These are phyloP conservation scores for Pyrenochaeta sp. DNA, from an alignment of 2,329 filamentous ascomycete genomes.

Conservation along the genomic window DNA sequence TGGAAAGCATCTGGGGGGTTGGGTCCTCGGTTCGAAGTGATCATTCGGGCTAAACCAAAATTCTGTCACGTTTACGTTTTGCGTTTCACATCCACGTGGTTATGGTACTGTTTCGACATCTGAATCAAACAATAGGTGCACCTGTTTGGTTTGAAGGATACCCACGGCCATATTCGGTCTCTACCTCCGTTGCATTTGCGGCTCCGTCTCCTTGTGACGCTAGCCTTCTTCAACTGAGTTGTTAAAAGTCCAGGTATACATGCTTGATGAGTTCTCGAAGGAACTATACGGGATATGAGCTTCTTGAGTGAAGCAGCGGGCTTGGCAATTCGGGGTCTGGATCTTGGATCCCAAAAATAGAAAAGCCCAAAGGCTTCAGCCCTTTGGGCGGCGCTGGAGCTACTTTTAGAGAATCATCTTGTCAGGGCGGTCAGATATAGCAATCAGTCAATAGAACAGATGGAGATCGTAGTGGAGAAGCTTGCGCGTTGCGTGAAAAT, in stretches of 20 bases:
- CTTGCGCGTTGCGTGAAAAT: constrained; percentile 2
- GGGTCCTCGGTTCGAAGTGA: neutral
- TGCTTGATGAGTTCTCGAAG: neutral
- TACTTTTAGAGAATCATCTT: neutral
- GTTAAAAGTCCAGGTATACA: too few species aligned
- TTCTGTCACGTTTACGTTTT: neutral
- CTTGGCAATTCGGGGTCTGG: neutral
- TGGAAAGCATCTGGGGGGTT: neutral
- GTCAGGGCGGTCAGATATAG: neutral
- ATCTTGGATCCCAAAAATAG: neutral
- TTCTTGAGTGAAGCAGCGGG: neutral
- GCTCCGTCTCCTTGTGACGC: too few species aligned
- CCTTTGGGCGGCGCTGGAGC: neutral
- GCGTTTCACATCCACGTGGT: neutral
- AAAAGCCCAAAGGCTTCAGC: neutral
- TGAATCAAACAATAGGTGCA: too few species aligned
- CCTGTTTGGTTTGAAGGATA: too few species aligned
- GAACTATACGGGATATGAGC: neutral
- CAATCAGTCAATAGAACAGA: neutral
- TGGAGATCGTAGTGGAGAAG: neutral
- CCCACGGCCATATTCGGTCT: too few species aligned
- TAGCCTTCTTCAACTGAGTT: too few species aligned
- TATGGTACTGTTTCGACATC: too few species aligned
- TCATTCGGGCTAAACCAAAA: neutral
- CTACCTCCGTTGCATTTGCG: too few species aligned